These are phyloP conservation scores for Tolypocladium tundrense DNA, from an alignment of 2,329 filamentous ascomycete genomes.

Conservation along the genomic window DNA sequence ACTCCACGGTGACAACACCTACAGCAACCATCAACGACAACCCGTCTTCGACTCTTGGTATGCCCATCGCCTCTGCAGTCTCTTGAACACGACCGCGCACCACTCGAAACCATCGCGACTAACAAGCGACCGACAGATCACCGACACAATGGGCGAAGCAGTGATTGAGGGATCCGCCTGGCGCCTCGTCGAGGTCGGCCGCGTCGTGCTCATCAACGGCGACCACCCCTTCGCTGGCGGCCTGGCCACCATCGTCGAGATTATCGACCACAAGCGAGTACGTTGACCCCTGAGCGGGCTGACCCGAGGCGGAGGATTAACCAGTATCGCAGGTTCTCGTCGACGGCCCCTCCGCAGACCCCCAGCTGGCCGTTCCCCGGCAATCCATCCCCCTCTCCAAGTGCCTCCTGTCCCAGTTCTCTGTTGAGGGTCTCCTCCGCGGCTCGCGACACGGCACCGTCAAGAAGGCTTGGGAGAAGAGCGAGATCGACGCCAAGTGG, in stretches of 20 bases:
- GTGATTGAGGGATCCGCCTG: conserved; percentile 73
- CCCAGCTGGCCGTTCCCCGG: conserved; percentile 72
- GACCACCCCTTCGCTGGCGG: conserved; percentile 72
- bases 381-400: conserved; percentile 75
- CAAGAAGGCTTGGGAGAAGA: conserved; percentile 83
- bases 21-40: conserved; percentile 27
- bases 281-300: conserved; percentile 32
- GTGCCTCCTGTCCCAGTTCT: conserved; percentile 80
- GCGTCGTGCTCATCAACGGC: conserved; percentile 81
- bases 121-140: conserved; percentile 35
- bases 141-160: conserved; percentile 72
- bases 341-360: conserved; percentile 81
- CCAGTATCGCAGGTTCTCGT: conserved; percentile 65
- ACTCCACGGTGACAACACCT: conserved; percentile 24
- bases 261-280: conserved; percentile 99
- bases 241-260: conserved; percentile 93
- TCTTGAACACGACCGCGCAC: conserved; percentile 7
- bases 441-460: conserved; percentile 73
- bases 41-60: conserved; percentile 29
- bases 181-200: conserved; percentile 98
- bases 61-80: conserved; percentile 17
- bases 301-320: not conserved
- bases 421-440: conserved; percentile 77
- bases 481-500: conserved; percentile 89
- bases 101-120: conserved; percentile 18